These are phyloP conservation scores for Phytophthora ramorum DNA, from an alignment of 352 stramenopile species.

Conservation along the genomic window DNA sequence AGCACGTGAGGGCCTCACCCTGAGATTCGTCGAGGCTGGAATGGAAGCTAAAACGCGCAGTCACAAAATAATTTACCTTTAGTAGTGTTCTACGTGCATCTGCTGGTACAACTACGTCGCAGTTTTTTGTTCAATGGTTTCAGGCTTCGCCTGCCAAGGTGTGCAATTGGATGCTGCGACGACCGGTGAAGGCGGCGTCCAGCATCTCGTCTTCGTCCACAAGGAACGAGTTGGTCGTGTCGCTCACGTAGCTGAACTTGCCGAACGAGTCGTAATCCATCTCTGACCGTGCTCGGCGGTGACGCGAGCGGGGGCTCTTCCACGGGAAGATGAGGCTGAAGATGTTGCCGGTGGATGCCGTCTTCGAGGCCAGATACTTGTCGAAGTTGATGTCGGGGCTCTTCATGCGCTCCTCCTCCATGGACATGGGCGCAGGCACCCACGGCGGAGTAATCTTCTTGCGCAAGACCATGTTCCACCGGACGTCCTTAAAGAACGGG, in stretches of 20 bases:
- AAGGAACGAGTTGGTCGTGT: slow-evolving; percentile 89
- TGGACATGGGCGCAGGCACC: slow-evolving; percentile 69
- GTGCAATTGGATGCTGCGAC: slow-evolving; percentile 84
- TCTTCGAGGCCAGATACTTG: slow-evolving; percentile 87
- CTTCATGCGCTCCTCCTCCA: slow-evolving; percentile 79
- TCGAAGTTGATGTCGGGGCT: slow-evolving; percentile 88
- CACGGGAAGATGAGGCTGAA: slow-evolving; percentile 87
- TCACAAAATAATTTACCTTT: slow-evolving; percentile 50
- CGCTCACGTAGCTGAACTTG: slow-evolving; percentile 91
- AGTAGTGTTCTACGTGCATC: slow-evolving; percentile 48
- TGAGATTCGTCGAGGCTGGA: too few species aligned
- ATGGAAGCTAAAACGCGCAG: slow-evolving; percentile 7
- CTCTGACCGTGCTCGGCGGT: slow-evolving; percentile 55
- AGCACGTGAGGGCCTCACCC: background rate
- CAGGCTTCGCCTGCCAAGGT: slow-evolving; percentile 78
- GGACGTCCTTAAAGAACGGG: slow-evolving; percentile 82
- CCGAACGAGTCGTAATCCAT: slow-evolving; percentile 79
- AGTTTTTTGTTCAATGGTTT: slow-evolving; percentile 37
- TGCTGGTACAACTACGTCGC: slow-evolving; percentile 41
- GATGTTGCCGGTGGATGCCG: slow-evolving; percentile 77
- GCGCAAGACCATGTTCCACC: slow-evolving; percentile 84
- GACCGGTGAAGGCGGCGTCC: slow-evolving; percentile 82
- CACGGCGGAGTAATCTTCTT: slow-evolving; percentile 84
- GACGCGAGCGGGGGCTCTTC: slow-evolving; percentile 64
- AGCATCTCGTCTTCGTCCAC: slow-evolving; percentile 92